Conservation (phyloP, 176 grass and related monocot species). For the maize (Zea mays) region Zm-B73-REFERENCE-NAM-5.0 NC_050102.1:110180501-110181000, state of each 20-base stretch:
- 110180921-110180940: too few species aligned
- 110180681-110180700: neutral
- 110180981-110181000: too few species aligned
- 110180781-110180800: too few species aligned
- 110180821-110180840: too few species aligned
- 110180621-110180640: neutral
- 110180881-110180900: too few species aligned
- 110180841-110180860: too few species aligned
- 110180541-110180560: neutral
- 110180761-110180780: neutral
- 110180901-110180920: too few species aligned
- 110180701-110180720: too few species aligned
- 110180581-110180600: neutral
- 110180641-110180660: neutral
- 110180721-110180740: neutral
- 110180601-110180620: constrained; percentile 16
- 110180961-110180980: too few species aligned
- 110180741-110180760: constrained; percentile 1
- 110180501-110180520: neutral
- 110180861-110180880: too few species aligned
- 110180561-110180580: neutral
- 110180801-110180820: too few species aligned
- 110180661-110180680: neutral
- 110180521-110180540: neutral
- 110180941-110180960: too few species aligned